Base-by-base conservation (phyloP, 1,139 yeast species). In the Yamadazyma oceani region DNA sequence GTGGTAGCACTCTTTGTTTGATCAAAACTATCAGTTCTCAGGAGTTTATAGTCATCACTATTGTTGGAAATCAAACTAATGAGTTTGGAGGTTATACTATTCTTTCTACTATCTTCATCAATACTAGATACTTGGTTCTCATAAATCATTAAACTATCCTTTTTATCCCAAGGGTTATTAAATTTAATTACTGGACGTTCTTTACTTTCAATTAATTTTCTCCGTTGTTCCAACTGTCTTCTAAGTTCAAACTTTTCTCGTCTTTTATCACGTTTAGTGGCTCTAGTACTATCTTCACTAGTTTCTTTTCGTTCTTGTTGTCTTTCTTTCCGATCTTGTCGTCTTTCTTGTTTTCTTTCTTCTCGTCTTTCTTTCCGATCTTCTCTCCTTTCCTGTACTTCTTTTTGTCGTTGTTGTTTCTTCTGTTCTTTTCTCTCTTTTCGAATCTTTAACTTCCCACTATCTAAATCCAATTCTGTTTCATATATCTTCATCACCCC, bases 1-100 rank as follows among this genome's bases (percentile, higher is more conserved):
- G 73, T 66, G 62, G 65, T 54, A 33, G 47, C 48, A 44, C 69
- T 60, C 49, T 66, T 60, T 3, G 75, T 68, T 43, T 67, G 73
- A 43, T 70, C 76, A 47, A 47, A 69, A 39, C 63, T 57, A 32
- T 29, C 42, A 2, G 53, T 49, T 35, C 46, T 45, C 27, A 38
- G 37, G 8, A 49, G 25, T n/a, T 33, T 35, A 16, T 42, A 31
- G 3, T 48, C 52, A 25, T 45, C 50, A 33, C 48, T 46, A 23
- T 37, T 46, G 14, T 43, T 45, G 26, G 49, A 45, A 7, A 49
- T 42, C 2, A 49, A 32, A 31, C 44, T 45, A 2, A 41, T 41
- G 17, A 49, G 33, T 22, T 34, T 42, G 16, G 45, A 39, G 2
- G 53, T 42, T 4, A 50, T 47, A 37, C 57, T 52, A 26, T 46